Evolutionary conservation across 768 basidiomycete species (phyloP).

Genomic region (Sarcodon sp.): DNA sequence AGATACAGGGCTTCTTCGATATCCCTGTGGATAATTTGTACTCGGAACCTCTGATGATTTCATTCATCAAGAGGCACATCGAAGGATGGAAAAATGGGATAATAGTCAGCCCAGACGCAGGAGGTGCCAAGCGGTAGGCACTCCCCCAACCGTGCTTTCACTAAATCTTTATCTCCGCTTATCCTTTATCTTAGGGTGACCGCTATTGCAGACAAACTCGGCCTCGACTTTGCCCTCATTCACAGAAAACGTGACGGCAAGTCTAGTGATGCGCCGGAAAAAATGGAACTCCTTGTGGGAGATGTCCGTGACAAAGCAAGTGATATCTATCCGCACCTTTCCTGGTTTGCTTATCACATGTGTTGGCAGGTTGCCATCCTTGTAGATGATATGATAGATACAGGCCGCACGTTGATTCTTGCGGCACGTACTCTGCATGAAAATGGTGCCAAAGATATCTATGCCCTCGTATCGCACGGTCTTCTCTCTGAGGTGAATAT

Average conservation of each 20-base stretch:
- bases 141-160: conserved; percentile 1
- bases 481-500: conserved; percentile 71
- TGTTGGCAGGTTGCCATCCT: conserved; percentile 68
- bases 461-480: conserved; percentile 89
- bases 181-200: conserved; percentile 48
- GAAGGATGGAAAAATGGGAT: conserved; percentile 79
- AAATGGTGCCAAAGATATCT: conserved; percentile 77
- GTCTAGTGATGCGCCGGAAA: conserved; percentile 49
- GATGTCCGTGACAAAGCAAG: conserved; percentile 81
- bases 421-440: conserved; percentile 82
- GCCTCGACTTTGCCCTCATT: conserved; percentile 91
- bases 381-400: conserved; percentile 99
- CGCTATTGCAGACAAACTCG: conserved; percentile 89
- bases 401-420: conserved; percentile 76
- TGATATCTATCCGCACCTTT: not conserved
- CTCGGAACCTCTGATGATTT: conserved; percentile 90
- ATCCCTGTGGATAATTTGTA: conserved; percentile 97
- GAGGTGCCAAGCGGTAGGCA: conserved; percentile 92
- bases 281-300: conserved; percentile 91
- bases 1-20: conserved; percentile 99
- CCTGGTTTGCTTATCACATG: conserved; percentile 2
- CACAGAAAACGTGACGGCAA: conserved; percentile 79
- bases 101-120: conserved; percentile 94
- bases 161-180: conserved; percentile 1
- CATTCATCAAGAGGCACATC: conserved; percentile 83